These are phyloP conservation scores for Hanseniaspora clermontiae DNA, from an alignment of 805 yeast species.

Conservation along the genomic window DNA sequence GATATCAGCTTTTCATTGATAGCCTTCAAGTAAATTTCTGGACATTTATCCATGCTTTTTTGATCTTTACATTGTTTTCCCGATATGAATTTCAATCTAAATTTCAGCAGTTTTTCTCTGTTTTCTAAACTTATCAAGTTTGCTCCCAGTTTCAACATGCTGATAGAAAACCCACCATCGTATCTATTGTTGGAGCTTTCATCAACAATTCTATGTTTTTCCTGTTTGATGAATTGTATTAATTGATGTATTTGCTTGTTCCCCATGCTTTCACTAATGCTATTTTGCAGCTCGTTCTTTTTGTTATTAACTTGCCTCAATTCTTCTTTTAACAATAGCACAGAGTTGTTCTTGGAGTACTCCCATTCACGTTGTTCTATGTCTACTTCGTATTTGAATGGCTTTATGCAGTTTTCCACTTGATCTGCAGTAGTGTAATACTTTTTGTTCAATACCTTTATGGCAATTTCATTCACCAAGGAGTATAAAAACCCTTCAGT, in stretches of 20 bases:
- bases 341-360: constrained; percentile 65
- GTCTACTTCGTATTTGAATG: constrained; percentile 93
- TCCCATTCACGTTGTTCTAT: constrained; percentile 93
- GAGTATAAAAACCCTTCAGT: constrained; percentile 43
- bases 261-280: constrained; percentile 61
- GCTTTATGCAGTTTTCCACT: constrained; percentile 95
- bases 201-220: constrained; percentile 4
- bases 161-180: constrained; percentile 68
- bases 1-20: constrained; percentile 84
- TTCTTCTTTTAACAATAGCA: constrained; percentile 66
- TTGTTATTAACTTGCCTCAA: constrained; percentile 54
- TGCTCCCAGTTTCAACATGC: constrained; percentile 62
- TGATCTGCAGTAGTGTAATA: constrained; percentile 93
- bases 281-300: constrained; percentile 34
- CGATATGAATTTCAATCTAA: constrained; percentile 66
- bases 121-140: constrained; percentile 72
- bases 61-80: constrained; percentile 59
- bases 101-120: constrained; percentile 52
- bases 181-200: constrained; percentile 39
- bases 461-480: constrained; percentile 75
- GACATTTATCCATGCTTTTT: constrained; percentile 79
- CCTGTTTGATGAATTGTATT: constrained; percentile 48
- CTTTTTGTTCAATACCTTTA: constrained; percentile 59
- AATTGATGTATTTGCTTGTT: constrained; percentile 74
- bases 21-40: constrained; percentile 84